Evolutionary conservation across 2,329 filamentous ascomycete species (phyloP), one percentile per base, ranked within the genome.

Genomic region (Fusarium keratoplasticum): DNA sequence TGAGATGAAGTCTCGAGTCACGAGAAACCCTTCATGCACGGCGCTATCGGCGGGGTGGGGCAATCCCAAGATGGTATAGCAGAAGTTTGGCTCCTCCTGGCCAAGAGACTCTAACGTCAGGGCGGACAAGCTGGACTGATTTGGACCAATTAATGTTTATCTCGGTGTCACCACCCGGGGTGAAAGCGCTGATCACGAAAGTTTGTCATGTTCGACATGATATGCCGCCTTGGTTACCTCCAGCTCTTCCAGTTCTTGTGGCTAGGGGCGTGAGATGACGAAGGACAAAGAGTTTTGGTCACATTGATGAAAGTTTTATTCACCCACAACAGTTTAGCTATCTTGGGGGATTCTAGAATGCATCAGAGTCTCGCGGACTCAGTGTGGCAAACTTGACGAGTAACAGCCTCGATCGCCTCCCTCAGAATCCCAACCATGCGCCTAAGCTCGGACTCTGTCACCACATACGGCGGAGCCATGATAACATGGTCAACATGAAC

Each of bases 21-120:
- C n/a, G 27, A 25, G 61, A 33, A 16, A 33, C 27, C 14, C 54
- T 59, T 69, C 60, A 64, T 61, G 69, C 38, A 57, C 67, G 69
- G 73, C 73, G 73, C 68, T 60, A 72, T 42, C 36, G 73, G 69
- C 71, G 71, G 73, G 52, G 64, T 70, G 66, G 70, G 42, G 31
- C 16, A 44, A 44, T 14, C 36, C 27, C 58, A 44, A 44, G 25
- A 44, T 25, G 27, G 36, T 31, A 44, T 22, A 22, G 40, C 20
- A 44, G 40, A 44, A 14, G 6, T 8, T 44, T 14, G 20, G 22
- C 40, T 44, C 40, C 40, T 22, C 40, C 13, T 22, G 1, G 14
- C 40, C 9, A 40, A 6, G 18, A n/a, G 36, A 5, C 5, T 10
- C 4, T 2, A 14, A 44, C 20, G 13, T 44, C 11, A 16, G 40